Base-by-base conservation (phyloP, 768 basidiomycete genomes). In the Crucibulum laeve region DNA sequence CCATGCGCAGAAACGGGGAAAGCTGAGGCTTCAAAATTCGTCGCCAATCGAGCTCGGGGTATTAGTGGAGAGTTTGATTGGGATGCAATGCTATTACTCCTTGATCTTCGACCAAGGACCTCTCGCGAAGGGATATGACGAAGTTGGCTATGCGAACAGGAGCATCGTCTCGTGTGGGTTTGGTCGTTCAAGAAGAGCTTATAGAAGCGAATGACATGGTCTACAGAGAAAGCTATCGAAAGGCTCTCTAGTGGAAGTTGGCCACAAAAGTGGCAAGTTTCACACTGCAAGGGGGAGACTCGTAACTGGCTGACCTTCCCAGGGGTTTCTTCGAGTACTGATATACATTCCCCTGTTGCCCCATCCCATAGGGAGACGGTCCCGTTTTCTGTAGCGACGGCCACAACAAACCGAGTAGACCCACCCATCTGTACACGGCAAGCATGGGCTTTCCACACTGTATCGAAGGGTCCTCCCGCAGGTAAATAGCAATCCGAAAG, bases 1-100 rank as follows among this genome's bases (percentile, higher is more conserved):
- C 86, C 91, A 54, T 89, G 89, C 2, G 73, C 87, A 4, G 86
- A 91, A 18, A 92, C 76, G 8, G 90, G 90, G 57, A 90, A 92
- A 6, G 77, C 67, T 4, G 76, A 63, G 0, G 70, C 57, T 42
- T 82, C 79, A 17, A 63, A 73, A 39, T 63, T 59, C 15, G 76
- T 64, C 3, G 77, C 73, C 13, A 79, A 54, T 43, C 77, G 68
- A 36, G 76, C 70, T 42, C 78, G 73, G 4, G 71, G 61, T 17
- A 71, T 66, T 11, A 64, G 56, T 4, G 81, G 77, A 1, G 79
- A 79, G 2, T 72, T 69, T 8, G 67, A 51, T 46, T 64, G 63
- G 8, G 70, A 66, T 49, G 69, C 68, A 19, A 61, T 64, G 58
- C 87, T 90, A 35, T 75, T 74, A 44, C 79, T 83, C 33, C 87